Evolutionary conservation across 2,329 filamentous ascomycete genomes (phyloP), one percentile per base, ranked within the genome.

Genomic region (Nigrospora oryzae): DNA sequence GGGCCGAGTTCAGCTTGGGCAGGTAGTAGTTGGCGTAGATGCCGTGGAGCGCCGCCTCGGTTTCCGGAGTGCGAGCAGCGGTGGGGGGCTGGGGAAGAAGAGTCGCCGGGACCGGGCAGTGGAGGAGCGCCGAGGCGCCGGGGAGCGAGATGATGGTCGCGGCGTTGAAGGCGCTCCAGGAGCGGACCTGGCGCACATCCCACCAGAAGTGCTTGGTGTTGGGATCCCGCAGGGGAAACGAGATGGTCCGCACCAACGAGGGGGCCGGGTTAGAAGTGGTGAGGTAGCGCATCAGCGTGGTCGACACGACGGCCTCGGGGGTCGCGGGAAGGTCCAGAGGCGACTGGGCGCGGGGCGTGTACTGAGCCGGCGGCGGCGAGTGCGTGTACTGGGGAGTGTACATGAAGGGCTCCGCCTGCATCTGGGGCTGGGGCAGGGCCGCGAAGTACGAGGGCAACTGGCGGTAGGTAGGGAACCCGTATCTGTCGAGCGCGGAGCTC

Each of bases 141-240:
- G 84, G 85, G 38, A 95, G 80, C 6, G 79, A 71, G 53, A 84
- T 74, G 60, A 96, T 83, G 46, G 83, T 81, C 44, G 74, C 64
- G 11, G 86, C 70, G 52, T 79, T 87, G 75, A 96, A 96, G 54
- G 80, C 77, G 42, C 77, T 77, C 91, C 91, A 96, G 49, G 81
- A 77, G 50, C 87, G 81, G 53, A 96, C 73, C 61, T 94, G 91
- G 54, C 91, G 86, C 47, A 95, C 77, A 58, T 97, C 91, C 86
- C 89, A 96, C 91, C 91, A 97, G 65, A 91, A 95, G 69, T 95
- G 83, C 63, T 84, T 88, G 56, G 77, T 84, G 65, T 74, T 77
- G 57, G 74, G 82, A 62, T 81, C 86, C 51, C 73, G 79, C 57
- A 73, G 71, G 51, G 67, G 81, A 60, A 84, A 83, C 48, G 84